Base-by-base conservation (phyloP, 192 early-diverging fungal genomes). In the Umbelopsis sp. region DNA sequence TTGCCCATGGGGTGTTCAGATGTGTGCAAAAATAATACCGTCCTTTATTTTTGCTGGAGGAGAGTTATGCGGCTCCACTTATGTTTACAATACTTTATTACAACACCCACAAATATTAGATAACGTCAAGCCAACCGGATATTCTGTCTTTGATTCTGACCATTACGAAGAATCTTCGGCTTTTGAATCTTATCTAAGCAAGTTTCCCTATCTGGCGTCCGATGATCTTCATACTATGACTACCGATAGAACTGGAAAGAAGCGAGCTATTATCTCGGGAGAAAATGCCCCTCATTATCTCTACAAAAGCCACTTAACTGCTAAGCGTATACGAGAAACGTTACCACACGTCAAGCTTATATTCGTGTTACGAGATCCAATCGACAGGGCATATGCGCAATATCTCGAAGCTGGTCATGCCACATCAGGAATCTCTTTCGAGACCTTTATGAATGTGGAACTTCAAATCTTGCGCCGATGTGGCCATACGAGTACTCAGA, bases 31-130 rank as follows among this genome's bases (percentile, higher is more conserved):
- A 50, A 83, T 82, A 59, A 79, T 85, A 12, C 83, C 83, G 14
- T 81, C 81, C 45, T 85, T 85, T 59, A 85, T 85, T 66, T 79
- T 85, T 83, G 83, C 83, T 50, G 83, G 83, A 43, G 82, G 81
- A 21, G 83, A 85, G 49, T 67, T 83, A 17, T 76, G 78, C 29
- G 83, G 77, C 2, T 72, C 77, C 34, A 43, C 74, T 9, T 82
- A 79, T 31, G 73, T 85, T 20, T 85, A 83, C 65, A 77, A 82
- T 45, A 71, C 76, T 21, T 71, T 85, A 45, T 70, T 68, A n/a
- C 77, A 78, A 2, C 83, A 85, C 59, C 83, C 83, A 0, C 83
- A 85, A 51, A 74, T 85, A 2, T 74, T 76, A 54, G 79, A 82
- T 24, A 70, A 76, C 26, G 72, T 80, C 1, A 74, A 78, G 12